Conservation (phyloP, 306 rosid genomes). For the Citrullus colocynthis region DNA sequence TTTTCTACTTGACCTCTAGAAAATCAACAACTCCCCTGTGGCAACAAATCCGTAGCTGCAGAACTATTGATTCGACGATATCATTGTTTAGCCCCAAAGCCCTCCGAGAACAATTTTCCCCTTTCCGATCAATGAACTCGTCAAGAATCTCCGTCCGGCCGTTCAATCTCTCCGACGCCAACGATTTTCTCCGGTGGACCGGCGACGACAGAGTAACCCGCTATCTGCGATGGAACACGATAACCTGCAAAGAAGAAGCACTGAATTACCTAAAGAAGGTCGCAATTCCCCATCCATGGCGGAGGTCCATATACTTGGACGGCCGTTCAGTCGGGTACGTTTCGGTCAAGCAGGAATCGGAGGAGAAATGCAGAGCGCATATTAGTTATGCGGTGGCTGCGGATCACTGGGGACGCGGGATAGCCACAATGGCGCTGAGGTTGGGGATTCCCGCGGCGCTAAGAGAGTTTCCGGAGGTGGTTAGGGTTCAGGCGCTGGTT, state of each 20-base stretch:
- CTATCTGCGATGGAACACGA: constrained; percentile 22
- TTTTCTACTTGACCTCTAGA: too few species aligned
- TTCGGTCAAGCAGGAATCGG: constrained; percentile 17
- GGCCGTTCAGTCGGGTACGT: constrained; percentile 21
- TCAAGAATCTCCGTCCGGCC: constrained; percentile 19
- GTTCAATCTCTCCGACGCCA: constrained; percentile 20
- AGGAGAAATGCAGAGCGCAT: constrained; percentile 24
- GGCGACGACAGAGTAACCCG: constrained; percentile 24
- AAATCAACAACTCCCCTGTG: too few species aligned
- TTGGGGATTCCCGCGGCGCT: constrained; percentile 18
- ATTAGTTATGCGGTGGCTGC: constrained; percentile 30
- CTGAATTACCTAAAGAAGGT: constrained; percentile 21
- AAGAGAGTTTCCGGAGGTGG: constrained; percentile 19
- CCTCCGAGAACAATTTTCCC: too few species aligned
- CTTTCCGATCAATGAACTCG: not conserved
- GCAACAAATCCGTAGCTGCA: too few species aligned
- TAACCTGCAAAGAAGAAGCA: constrained; percentile 28
- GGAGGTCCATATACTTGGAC: constrained; percentile 26
- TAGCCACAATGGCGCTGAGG: constrained; percentile 27
- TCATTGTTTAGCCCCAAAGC: too few species aligned
- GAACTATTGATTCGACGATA: too few species aligned
- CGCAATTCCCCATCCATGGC: constrained; percentile 43
- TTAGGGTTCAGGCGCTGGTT: constrained; percentile 40
- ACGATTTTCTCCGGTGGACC: constrained; percentile 26
- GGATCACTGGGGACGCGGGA: constrained; percentile 42